Evolutionary conservation across 2,329 filamentous ascomycete species (phyloP).

Genomic region (Albophoma yamanashiensis): DNA sequence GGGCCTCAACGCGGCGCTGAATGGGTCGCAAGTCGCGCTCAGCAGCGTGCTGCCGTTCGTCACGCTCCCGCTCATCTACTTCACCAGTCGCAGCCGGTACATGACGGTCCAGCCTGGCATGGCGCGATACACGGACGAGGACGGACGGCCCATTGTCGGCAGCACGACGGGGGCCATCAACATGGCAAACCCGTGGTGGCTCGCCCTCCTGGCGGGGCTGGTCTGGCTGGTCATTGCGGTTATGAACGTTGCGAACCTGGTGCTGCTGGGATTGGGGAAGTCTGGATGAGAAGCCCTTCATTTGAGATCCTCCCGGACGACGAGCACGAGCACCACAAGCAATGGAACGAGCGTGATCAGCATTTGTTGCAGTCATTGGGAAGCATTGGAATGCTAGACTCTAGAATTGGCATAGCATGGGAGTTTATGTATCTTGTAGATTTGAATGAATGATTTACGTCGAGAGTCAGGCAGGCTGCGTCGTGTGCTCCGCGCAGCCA

Average conservation of each 20-base stretch:
- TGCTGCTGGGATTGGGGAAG: conserved; percentile 38
- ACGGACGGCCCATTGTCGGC: neutral
- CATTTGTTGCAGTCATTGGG: neutral
- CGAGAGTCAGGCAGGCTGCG: neutral
- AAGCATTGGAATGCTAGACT: neutral
- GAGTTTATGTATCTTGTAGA: neutral
- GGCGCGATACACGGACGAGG: conserved; percentile 15
- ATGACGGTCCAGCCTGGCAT: conserved; percentile 57
- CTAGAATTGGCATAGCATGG: neutral
- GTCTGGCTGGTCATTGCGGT: conserved; percentile 67
- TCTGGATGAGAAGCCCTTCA: neutral
- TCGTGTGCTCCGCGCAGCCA: too few relatives aligned
- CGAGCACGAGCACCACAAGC: neutral
- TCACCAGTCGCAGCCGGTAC: conserved; percentile 67
- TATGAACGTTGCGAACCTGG: conserved; percentile 71
- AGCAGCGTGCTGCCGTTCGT: conserved; percentile 74
- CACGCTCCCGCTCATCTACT: conserved; percentile 74
- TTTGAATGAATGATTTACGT: neutral
- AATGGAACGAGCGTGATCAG: neutral
- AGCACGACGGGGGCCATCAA: conserved; percentile 23
- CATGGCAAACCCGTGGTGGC: conserved; percentile 66
- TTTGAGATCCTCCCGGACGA: neutral
- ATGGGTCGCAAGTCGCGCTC: conserved; percentile 67
- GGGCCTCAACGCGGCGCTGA: conserved; percentile 62
- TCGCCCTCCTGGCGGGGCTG: conserved; percentile 39